These are phyloP conservation scores for Takakia lepidozioides DNA, from an alignment of 225 moss, liverwort and hornwort genomes.

Conservation along the genomic window DNA sequence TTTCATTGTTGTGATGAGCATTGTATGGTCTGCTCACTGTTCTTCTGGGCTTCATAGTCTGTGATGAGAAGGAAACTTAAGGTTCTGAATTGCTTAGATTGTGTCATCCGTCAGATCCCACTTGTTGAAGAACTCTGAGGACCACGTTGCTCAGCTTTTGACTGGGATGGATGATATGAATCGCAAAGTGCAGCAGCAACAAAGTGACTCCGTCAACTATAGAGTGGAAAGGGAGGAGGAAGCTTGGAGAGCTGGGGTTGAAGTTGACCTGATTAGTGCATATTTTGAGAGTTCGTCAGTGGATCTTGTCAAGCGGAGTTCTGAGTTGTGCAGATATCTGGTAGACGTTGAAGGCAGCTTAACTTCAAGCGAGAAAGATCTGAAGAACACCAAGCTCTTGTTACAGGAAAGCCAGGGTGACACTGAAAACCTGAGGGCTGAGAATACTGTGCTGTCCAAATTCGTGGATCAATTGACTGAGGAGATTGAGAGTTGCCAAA, in stretches of 20 bases:
- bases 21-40: no score
- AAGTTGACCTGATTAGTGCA: conserved; percentile 15
- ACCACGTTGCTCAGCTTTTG: conserved; percentile 11
- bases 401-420: conserved; percentile 11
- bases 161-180: conserved; percentile 2
- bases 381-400: conserved; percentile 7
- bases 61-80: no score
- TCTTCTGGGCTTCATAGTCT: no score
- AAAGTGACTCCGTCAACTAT: conserved; percentile 15
- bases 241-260: conserved; percentile 25
- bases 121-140: conserved; percentile 11
- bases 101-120: conserved; percentile 8
- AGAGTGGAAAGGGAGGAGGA: conserved; percentile 18
- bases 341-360: conserved; percentile 9
- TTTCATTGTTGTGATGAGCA: no score
- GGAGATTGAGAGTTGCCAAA: conserved; percentile 19
- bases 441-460: conserved; percentile 18
- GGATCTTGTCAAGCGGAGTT: conserved; percentile 15
- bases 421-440: conserved; percentile 15
- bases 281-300: conserved; percentile 22
- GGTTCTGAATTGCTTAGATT: no score
- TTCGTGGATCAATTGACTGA: conserved; percentile 21
- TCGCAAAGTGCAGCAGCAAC: conserved; percentile 13
- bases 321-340: conserved; percentile 4
- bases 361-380: conserved; percentile 9